These are phyloP conservation scores for Hansenula sp. DNA, from an alignment of 1,139 yeast genomes.

Conservation along the genomic window DNA sequence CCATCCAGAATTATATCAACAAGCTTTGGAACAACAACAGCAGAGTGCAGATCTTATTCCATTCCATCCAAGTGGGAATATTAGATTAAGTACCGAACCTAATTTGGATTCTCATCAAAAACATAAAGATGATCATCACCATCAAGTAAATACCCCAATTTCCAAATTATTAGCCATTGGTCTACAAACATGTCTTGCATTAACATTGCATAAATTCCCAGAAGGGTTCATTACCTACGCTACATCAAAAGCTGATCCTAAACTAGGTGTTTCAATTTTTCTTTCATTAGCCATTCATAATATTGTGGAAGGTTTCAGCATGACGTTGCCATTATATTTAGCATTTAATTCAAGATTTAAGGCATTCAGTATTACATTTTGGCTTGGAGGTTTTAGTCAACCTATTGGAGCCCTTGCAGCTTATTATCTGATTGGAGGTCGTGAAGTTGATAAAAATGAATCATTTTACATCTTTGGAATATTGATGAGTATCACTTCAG, in stretches of 20 bases:
- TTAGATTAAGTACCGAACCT: constrained; percentile 17
- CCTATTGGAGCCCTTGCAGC: constrained; percentile 88
- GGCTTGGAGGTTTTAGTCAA: constrained; percentile 81
- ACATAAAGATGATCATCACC: constrained; percentile 53
- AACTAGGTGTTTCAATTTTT: constrained; percentile 76
- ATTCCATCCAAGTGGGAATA: constrained; percentile 3
- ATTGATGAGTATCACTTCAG: constrained; percentile 72
- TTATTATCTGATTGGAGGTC: constrained; percentile 45
- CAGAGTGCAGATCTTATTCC: background rate
- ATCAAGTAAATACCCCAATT: constrained; percentile 72
- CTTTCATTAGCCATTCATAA: constrained; percentile 84
- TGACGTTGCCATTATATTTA: constrained; percentile 85
- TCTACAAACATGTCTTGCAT: constrained; percentile 83
- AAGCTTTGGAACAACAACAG: background rate
- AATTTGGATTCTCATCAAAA: constrained; percentile 14
- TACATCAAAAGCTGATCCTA: constrained; percentile 69
- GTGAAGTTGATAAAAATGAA: constrained; percentile 31
- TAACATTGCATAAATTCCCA: constrained; percentile 86
- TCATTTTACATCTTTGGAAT: constrained; percentile 54
- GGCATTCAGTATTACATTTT: constrained; percentile 62
- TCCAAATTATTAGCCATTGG: constrained; percentile 82
- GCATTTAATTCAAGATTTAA: constrained; percentile 59
- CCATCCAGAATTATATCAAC: background rate
- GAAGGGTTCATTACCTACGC: constrained; percentile 91
- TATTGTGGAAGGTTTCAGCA: constrained; percentile 92